Evolutionary conservation across 352 stramenopile genomes (phyloP).

Genomic region (Phytophthora rubi): DNA sequence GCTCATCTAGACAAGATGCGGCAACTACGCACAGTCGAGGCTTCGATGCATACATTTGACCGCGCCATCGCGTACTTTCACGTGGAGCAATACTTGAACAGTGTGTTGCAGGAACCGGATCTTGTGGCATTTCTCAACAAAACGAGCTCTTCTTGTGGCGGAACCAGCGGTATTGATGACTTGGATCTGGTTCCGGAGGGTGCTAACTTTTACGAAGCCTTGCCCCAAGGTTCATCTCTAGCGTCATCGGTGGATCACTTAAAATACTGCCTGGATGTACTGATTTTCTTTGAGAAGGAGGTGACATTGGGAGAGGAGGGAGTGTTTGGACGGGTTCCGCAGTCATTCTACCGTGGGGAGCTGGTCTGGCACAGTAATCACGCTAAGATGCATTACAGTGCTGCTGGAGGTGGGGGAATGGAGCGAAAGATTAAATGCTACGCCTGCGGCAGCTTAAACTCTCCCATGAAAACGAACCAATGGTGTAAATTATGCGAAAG

Average conservation of each 20-base stretch:
- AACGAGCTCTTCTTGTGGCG: constrained; percentile 59
- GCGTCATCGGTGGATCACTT: constrained; percentile 73
- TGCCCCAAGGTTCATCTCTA: constrained; percentile 55
- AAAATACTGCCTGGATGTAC: constrained; percentile 84
- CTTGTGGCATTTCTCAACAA: constrained; percentile 79
- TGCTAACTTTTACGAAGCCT: constrained; percentile 76
- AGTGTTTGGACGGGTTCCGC: constrained; percentile 71
- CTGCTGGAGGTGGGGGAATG: constrained; percentile 41
- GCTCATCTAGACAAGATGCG: constrained; percentile 72
- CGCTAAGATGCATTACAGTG: constrained; percentile 41
- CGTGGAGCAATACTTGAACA: constrained; percentile 85
- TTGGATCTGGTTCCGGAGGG: constrained; percentile 67
- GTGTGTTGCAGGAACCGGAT: constrained; percentile 70
- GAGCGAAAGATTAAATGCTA: constrained; percentile 80
- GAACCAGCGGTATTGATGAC: constrained; percentile 37
- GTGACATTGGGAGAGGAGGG: constrained; percentile 73
- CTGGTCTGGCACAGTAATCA: constrained; percentile 65
- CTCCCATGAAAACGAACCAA: constrained; percentile 68
- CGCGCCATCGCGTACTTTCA: constrained; percentile 82
- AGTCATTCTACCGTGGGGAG: constrained; percentile 83
- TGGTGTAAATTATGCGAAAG: constrained; percentile 80
- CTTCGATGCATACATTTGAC: constrained; percentile 82
- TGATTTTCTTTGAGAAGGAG: constrained; percentile 90
- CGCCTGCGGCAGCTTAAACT: constrained; percentile 70
- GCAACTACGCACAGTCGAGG: constrained; percentile 78